Percentiles rank a stretch among this genome's conserved stretches.
These are phyloP conservation scores for Eimeria nieschulzi DNA, from an alignment of 169 alveolate genomes.

Conservation along the genomic window DNA sequence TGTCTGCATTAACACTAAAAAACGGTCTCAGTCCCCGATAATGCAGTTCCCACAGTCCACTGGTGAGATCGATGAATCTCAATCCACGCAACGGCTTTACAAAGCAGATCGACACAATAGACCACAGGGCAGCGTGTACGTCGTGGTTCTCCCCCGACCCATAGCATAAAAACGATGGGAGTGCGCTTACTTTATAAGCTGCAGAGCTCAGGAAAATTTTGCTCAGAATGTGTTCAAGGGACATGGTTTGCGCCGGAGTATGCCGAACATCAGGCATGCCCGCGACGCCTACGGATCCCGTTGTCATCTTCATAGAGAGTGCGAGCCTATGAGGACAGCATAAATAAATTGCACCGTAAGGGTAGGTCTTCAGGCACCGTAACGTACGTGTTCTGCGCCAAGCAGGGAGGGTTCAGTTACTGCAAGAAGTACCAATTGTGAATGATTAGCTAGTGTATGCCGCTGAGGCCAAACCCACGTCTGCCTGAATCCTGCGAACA, in stretches of 20 bases:
- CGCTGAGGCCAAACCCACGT: no score
- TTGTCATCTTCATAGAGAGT: neutral
- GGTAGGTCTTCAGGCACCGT: neutral
- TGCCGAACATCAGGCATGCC: neutral
- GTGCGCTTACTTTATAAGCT: constrained; percentile 16
- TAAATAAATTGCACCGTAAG: no score
- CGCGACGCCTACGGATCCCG: neutral
- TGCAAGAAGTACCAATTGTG: neutral
- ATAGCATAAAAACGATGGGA: no score
- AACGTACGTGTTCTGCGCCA: neutral
- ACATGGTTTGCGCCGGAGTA: constrained; percentile 2
- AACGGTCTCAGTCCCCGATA: neutral
- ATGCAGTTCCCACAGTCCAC: no score
- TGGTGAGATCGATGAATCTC: no score
- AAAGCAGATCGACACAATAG: no score
- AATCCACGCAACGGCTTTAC: no score
- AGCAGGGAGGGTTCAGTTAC: neutral
- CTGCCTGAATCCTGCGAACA: no score
- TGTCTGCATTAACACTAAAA: neutral
- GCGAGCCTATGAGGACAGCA: neutral
- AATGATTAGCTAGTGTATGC: no score
- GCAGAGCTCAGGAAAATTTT: constrained; percentile 43
- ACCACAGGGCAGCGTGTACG: no score
- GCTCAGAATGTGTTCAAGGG: constrained; percentile 42
- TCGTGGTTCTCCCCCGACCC: no score